phyloP scores from a whole-genome alignment of 2,329 filamentous ascomycete genomes.

The Xenosphaeropsis pyriputrescens region DNA sequence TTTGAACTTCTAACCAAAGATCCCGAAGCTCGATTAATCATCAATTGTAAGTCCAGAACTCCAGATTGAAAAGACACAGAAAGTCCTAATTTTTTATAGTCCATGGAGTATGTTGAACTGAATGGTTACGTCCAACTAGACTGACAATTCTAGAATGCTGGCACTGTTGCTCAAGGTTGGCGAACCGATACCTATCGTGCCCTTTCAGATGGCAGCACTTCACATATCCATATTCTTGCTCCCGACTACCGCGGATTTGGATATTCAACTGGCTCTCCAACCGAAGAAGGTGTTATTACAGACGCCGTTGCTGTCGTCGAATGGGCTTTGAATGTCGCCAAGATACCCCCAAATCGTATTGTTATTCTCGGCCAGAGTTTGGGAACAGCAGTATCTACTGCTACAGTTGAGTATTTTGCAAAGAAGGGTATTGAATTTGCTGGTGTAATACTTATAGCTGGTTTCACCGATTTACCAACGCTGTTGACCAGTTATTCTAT shows the following conservation, averaged over 20 bases:
- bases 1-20: slow-evolving; percentile 50
- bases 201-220: slow-evolving; percentile 55
- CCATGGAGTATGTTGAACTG: slow-evolving; percentile 39
- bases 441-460: slow-evolving; percentile 64
- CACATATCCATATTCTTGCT: slow-evolving; percentile 63
- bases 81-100: slow-evolving; percentile 24
- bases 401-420: slow-evolving; percentile 57
- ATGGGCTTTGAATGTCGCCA: slow-evolving; percentile 50
- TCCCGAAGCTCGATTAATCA: slow-evolving; percentile 44
- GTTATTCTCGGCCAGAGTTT: slow-evolving; percentile 77
- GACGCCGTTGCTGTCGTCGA: slow-evolving; percentile 63
- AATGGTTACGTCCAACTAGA: slow-evolving; percentile 1
- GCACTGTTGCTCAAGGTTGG: slow-evolving; percentile 66
- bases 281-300: slow-evolving; percentile 65
- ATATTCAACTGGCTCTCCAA: slow-evolving; percentile 63
- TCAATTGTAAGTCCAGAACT: slow-evolving; percentile 37
- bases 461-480: slow-evolving; percentile 60
- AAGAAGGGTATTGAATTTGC: slow-evolving; percentile 52
- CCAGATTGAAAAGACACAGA: too few species aligned
- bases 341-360: slow-evolving; percentile 56
- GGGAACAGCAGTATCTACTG: slow-evolving; percentile 71
- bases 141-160: slow-evolving; percentile 51
- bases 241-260: slow-evolving; percentile 89
- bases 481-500: slow-evolving; percentile 66
- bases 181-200: slow-evolving; percentile 67